Evolutionary conservation across 2,329 filamentous ascomycete genomes (phyloP), one percentile per base, ranked within the genome.

Genomic region (Fusarium equiseti): DNA sequence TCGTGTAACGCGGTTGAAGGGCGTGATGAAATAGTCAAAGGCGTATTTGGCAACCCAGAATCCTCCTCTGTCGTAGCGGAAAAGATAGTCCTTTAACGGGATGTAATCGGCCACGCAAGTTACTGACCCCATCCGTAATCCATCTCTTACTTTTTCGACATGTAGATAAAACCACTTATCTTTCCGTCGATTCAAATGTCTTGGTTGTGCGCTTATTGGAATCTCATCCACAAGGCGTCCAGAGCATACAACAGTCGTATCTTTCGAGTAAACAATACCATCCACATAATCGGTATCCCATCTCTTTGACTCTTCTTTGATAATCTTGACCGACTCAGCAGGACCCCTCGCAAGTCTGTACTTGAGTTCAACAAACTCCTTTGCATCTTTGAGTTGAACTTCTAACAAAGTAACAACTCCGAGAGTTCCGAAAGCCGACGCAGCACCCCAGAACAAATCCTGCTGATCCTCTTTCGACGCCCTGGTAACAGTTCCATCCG

Each of bases 131-230:
- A 52, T 50, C 12, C 60, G 51, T 22, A 81, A 66, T 46, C 70
- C 63, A 62, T 77, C 78, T 65, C 77, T 72, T 40, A 78, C 75
- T n/a, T 83, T 78, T 68, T 88, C 79, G 2, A 87, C 90, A 69
- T 92, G 91, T 5, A 93, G 81, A 64, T 93, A 94, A 75, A 92
- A 93, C 92, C 91, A 94, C 1, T 90, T 88, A 70, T 94, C 91
- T 6, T 77, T 78, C 0, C 86, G 81, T 13, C 86, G 82, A n/a
- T 85, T 86, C 77, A 93, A 91, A 1, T 77, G 81, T 26, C 79
- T 80, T 2, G 80, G 72, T 46, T 76, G 76, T 5, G 68, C 63
- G 2, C 77, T 79, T 0, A 76, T 58, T 0, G 83, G 83, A 0
- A 83, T 65, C 0, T 81, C 75, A 53, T 91, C 82, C 1, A 84